Evolutionary conservation across 1,284 basidiomycete species (phyloP).

Genomic region (Ustilago nuda): DNA sequence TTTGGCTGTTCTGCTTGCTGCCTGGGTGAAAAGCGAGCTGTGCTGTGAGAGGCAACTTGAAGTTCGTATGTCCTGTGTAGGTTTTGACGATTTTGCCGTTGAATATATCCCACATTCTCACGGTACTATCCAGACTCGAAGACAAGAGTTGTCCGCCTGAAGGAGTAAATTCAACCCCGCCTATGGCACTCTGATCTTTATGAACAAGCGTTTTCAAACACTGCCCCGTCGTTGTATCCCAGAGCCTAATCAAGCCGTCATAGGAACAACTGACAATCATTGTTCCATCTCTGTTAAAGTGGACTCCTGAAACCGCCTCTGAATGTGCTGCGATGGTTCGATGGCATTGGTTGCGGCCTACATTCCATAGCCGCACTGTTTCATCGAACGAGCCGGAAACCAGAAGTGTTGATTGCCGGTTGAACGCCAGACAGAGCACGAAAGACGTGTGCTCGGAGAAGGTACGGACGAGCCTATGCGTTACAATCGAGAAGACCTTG

Average conservation of each 20-base stretch:
- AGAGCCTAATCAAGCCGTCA: conserved; percentile 86
- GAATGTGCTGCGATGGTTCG: conserved; percentile 82
- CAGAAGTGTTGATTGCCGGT: conserved; percentile 85
- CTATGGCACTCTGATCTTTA: conserved; percentile 92
- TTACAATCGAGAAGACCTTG: conserved; percentile 50
- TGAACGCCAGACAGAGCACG: conserved; percentile 91
- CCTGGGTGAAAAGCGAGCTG: conserved; percentile 26
- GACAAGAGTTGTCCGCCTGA: conserved; percentile 89
- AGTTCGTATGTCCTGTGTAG: conserved; percentile 83
- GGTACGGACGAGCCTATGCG: conserved; percentile 30
- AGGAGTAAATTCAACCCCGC: conserved; percentile 87
- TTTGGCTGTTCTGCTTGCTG: too few species aligned
- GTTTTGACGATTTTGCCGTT: conserved; percentile 93
- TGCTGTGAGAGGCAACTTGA: conserved; percentile 75
- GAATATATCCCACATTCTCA: conserved; percentile 93
- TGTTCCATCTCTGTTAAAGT: conserved; percentile 93
- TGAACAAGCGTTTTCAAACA: conserved; percentile 97
- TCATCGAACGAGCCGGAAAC: conserved; percentile 95
- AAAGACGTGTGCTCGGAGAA: conserved; percentile 89
- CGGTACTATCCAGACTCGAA: conserved; percentile 89
- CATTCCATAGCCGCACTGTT: conserved; percentile 93
- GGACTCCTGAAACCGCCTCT: conserved; percentile 92
- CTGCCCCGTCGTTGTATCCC: conserved; percentile 95
- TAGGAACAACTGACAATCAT: conserved; percentile 92
- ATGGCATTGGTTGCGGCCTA: conserved; percentile 74